A percentile compares a stretch with the other conserved stretches of the same genome.
These are phyloP conservation scores for Aspergillus campestris DNA, from an alignment of 495 filamentous ascomycete species.

Conservation along the genomic window DNA sequence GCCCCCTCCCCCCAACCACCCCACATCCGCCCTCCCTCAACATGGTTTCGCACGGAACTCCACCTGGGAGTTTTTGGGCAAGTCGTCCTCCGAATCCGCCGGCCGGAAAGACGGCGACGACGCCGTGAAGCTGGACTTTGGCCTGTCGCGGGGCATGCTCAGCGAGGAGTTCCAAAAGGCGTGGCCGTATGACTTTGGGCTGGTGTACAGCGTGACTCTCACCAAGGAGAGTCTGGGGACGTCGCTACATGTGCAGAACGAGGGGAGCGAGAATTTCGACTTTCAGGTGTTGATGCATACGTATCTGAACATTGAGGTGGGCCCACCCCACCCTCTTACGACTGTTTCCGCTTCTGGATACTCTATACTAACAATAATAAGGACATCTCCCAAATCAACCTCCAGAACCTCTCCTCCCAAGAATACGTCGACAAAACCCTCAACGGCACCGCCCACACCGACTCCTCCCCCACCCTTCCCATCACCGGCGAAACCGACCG, in stretches of 20 bases:
- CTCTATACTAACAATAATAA: constrained; percentile 19
- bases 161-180: constrained; percentile 50
- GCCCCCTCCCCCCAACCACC: constrained; percentile 66
- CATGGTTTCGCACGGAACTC: constrained; percentile 94
- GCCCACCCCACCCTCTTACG: constrained; percentile 5
- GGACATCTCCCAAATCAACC: constrained; percentile 63
- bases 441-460: constrained; percentile 46
- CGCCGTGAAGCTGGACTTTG: constrained; percentile 88
- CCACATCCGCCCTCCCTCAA: constrained; percentile 70
- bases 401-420: constrained; percentile 64
- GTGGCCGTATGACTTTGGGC: constrained; percentile 79
- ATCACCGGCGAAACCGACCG: constrained; percentile 78
- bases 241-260: constrained; percentile 76
- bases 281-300: constrained; percentile 90
- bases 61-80: constrained; percentile 55
- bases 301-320: constrained; percentile 73
- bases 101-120: constrained; percentile 40
- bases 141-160: constrained; percentile 65
- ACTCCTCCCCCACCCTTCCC: constrained; percentile 42
- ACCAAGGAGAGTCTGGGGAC: constrained; percentile 67
- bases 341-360: not conserved
- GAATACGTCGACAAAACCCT: constrained; percentile 78
- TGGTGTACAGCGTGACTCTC: constrained; percentile 89
- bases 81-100: constrained; percentile 60
- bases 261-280: constrained; percentile 68